Evolutionary conservation across 257 asterid species (phyloP).

Genomic region (Fraxinus anomala): DNA sequence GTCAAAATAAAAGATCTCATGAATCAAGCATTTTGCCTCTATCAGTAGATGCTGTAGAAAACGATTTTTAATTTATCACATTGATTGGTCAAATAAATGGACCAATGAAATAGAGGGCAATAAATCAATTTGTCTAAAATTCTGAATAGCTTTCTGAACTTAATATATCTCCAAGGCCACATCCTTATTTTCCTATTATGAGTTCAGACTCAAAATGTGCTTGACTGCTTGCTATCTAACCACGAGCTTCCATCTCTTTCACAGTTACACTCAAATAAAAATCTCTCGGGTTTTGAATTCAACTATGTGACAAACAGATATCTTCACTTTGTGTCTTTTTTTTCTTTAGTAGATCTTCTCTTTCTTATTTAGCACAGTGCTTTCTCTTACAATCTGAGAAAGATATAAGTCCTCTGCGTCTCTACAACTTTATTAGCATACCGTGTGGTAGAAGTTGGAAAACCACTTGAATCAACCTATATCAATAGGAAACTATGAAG

Average conservation of each 20-base stretch:
- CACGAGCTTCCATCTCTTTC: background rate
- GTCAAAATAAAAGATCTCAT: background rate
- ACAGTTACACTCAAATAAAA: background rate
- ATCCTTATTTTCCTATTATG: background rate
- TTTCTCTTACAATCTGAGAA: background rate
- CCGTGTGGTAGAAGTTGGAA: slow-evolving; percentile 27
- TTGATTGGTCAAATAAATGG: background rate
- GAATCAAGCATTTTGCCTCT: background rate
- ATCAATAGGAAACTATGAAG: slow-evolving; percentile 40
- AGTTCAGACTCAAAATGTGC: background rate
- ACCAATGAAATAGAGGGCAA: background rate
- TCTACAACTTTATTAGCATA: slow-evolving; percentile 21
- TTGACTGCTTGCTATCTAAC: background rate
- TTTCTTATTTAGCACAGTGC: background rate
- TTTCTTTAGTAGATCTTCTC: background rate
- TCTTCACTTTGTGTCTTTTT: background rate
- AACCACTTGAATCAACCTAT: slow-evolving; percentile 47
- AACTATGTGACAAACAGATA: background rate
- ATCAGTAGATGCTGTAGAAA: background rate
- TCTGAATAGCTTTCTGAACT: background rate
- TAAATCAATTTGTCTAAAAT: background rate
- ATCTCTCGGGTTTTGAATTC: background rate
- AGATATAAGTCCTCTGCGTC: slow-evolving; percentile 4
- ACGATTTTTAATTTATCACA: background rate
- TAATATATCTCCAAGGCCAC: background rate